Percentiles rank a stretch among this genome's conserved stretches.
These are phyloP conservation scores for Ambrosia trifida DNA, from an alignment of 129 eudicot genomes.

Conservation along the genomic window DNA sequence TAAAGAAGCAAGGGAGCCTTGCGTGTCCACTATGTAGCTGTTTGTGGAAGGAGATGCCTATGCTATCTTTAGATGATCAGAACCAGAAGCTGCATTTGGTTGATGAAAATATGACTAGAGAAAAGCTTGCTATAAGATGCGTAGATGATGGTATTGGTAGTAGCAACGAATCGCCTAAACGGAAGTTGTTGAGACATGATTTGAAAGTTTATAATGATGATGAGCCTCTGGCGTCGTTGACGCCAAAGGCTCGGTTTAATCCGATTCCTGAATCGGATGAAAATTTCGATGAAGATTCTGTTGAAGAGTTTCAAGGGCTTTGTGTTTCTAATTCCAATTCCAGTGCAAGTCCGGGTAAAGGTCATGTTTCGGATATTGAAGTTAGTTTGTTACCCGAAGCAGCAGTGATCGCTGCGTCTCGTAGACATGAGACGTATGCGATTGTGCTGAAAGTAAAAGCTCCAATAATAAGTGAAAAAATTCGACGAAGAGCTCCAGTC, in stretches of 20 bases:
- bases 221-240: constrained; percentile 36
- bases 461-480: constrained; percentile 39
- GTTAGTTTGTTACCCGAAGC: constrained; percentile 53
- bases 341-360: constrained; percentile 10
- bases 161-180: constrained; percentile 20
- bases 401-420: constrained; percentile 58
- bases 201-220: constrained; percentile 70
- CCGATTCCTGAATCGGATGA: constrained; percentile 50
- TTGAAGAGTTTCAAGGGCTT: constrained; percentile 36
- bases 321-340: not conserved
- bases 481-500: constrained; percentile 51
- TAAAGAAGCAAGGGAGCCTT: constrained; percentile 37
- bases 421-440: constrained; percentile 59
- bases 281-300: constrained; percentile 30
- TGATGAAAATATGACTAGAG: constrained; percentile 24
- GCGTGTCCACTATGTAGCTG: constrained; percentile 43
- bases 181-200: constrained; percentile 36
- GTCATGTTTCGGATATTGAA: constrained; percentile 32
- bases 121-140: constrained; percentile 29
- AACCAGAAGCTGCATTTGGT: constrained; percentile 16
- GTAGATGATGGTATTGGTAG: constrained; percentile 3
- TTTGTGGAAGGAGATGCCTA: constrained; percentile 41
- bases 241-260: constrained; percentile 37
- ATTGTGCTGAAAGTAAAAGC: constrained; percentile 58
- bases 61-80: constrained; percentile 25